Evolutionary conservation across 1,284 basidiomycete species (phyloP), one percentile per base, ranked within the genome.

Genomic region (Sporisorium scitamineum): DNA sequence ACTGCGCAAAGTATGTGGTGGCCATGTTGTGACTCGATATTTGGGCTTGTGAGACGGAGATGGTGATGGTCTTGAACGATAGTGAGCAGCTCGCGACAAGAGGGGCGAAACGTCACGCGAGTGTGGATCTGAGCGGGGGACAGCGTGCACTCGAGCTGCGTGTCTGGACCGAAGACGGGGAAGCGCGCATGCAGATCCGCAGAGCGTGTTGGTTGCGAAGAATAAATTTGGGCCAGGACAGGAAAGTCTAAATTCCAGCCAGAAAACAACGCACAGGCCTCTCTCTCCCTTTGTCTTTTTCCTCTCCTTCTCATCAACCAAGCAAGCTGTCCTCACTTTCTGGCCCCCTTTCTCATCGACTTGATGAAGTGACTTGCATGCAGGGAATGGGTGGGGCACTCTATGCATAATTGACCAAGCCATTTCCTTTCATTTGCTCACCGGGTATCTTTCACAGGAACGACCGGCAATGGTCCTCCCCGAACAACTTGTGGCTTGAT

Each of bases 1-100:
- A 70, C 51, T 63, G 67, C 55, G 75, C 78, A 45, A 76, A 80
- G 51, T 63, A 72, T 18, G 71, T 75, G 29, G 62, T 54, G 10
- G 71, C 27, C 71, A 60, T 70, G 45, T 64, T 73, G 16, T 29
- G 9, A 22, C 3, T 3, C 2, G 22, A 16, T 24, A 29, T 48
- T 4, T 18, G 14, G 34, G 26, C 29, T n/a, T 6, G 48, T 18
- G 37, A 11, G 37, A 11, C 26, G 7, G 10, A 31, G 41, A 42
- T 45, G 39, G 20, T 39, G 24, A 20, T 54, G 45, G 32, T 27
- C 53, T 4, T 29, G 45, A 27, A 42, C 22, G 29, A 37, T 9
- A 20, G 29, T 26, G 32, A 27, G n/a, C 34, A 29, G 9, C 26
- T 16, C n/a, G n/a, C n/a, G n/a, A n/a, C 10, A 5, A 16, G 32